Conservation (phyloP, 495 filamentous ascomycete species). For the Daldinia caldariorum region DNA sequence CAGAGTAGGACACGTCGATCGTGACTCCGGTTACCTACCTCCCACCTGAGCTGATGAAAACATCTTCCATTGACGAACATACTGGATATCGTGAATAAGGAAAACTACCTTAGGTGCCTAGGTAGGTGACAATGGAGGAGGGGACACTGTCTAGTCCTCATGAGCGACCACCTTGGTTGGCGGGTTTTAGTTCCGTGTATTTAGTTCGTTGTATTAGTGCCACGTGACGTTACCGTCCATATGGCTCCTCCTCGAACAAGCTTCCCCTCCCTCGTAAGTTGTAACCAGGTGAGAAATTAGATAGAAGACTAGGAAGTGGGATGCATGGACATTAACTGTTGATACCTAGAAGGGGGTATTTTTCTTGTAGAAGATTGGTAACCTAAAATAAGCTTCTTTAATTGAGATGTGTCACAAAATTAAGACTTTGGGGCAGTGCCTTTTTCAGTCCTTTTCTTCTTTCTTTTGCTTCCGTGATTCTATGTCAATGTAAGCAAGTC, state of each 20-base stretch:
- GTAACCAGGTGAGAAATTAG: background rate
- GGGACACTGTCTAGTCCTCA: background rate
- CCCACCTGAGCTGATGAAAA: background rate
- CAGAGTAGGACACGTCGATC: too few relatives aligned
- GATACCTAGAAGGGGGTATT: background rate
- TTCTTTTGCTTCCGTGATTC: background rate
- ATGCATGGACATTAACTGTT: background rate
- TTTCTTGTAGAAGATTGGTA: background rate
- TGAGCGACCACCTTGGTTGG: background rate
- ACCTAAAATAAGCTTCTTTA: background rate
- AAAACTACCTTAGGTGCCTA: constrained; percentile 4
- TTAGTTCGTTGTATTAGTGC: background rate
- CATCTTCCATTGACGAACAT: background rate
- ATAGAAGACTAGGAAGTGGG: background rate
- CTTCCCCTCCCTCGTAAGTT: background rate
- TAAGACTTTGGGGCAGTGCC: background rate
- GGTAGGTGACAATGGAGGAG: background rate
- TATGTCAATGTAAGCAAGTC: background rate
- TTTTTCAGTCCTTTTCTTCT: background rate
- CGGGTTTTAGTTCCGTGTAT: background rate
- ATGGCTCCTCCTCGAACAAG: background rate
- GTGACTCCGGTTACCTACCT: background rate
- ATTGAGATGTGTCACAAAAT: background rate
- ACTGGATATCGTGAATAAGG: background rate
- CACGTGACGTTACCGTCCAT: constrained; percentile 5